These are phyloP conservation scores for Amanita subjunquillea DNA, from an alignment of 768 basidiomycete genomes.

Conservation along the genomic window DNA sequence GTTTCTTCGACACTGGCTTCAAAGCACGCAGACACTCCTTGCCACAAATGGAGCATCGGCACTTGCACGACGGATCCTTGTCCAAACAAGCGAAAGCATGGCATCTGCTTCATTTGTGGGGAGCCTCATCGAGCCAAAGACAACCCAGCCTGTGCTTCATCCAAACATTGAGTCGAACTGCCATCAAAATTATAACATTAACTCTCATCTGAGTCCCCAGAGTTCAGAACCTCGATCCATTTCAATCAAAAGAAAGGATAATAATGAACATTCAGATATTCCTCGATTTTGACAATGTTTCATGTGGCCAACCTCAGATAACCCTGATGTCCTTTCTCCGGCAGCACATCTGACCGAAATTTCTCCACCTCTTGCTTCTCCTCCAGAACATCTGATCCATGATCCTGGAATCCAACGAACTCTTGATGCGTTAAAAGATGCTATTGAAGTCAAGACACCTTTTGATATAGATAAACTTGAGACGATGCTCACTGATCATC, in stretches of 20 bases:
- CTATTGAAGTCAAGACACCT: slow-evolving; percentile 17
- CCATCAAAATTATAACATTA: too few relatives aligned
- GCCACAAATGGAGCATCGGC: slow-evolving; percentile 5
- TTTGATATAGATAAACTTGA: slow-evolving; percentile 16
- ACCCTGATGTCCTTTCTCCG: slow-evolving; percentile 7
- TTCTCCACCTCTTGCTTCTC: slow-evolving; percentile 12
- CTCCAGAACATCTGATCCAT: slow-evolving; percentile 9
- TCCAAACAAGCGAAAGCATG: slow-evolving; percentile 3
- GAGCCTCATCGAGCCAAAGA: not conserved
- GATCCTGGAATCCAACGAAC: slow-evolving; percentile 9
- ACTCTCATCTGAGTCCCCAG: not conserved
- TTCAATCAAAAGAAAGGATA: not conserved
- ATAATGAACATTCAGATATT: not conserved
- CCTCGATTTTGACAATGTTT: slow-evolving; percentile 4
- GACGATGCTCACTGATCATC: too few relatives aligned
- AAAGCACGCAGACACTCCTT: slow-evolving; percentile 1
- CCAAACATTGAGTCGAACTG: not conserved
- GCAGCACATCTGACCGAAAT: slow-evolving; percentile 8
- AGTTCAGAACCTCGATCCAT: not conserved
- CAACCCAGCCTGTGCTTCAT: not conserved
- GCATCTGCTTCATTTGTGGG: not conserved
- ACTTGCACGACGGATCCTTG: slow-evolving; percentile 3
- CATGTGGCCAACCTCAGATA: slow-evolving; percentile 4
- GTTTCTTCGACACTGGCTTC: not conserved
- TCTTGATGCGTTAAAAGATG: slow-evolving; percentile 5